Percentiles rank a stretch among this genome's conserved stretches.
Conservation (phyloP, 306 rosid genomes). For the Vicia sativa region DNA sequence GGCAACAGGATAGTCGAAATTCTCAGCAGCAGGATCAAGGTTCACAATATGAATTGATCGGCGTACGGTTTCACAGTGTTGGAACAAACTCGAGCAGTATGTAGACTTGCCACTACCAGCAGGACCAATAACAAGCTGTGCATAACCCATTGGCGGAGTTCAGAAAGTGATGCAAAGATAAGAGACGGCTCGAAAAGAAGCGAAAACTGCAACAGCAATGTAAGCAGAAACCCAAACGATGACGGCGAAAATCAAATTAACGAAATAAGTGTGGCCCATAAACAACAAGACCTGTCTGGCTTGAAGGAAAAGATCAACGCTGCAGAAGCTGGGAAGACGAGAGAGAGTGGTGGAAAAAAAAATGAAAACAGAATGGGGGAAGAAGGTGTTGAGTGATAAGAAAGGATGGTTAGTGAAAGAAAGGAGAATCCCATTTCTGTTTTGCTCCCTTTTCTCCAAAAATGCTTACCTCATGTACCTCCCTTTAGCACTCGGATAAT, state of each 20-base stretch:
- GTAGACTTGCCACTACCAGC: constrained; percentile 90
- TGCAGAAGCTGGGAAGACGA: too few species aligned
- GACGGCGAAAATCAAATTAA: constrained; percentile 53
- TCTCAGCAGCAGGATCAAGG: constrained; percentile 96
- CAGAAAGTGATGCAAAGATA: constrained; percentile 46
- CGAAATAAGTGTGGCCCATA: constrained; percentile 57
- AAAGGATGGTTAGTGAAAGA: too few species aligned
- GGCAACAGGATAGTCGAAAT: constrained; percentile 92
- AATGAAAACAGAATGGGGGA: too few species aligned
- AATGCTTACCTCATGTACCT: too few species aligned
- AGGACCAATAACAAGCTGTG: constrained; percentile 70
- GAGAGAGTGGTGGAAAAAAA: too few species aligned
- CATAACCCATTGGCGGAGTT: constrained; percentile 55
- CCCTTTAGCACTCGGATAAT: too few species aligned
- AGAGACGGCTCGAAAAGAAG: constrained; percentile 54
- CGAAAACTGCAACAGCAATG: constrained; percentile 60
- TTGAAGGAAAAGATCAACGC: too few species aligned
- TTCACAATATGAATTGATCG: constrained; percentile 68
- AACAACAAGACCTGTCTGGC: background rate
- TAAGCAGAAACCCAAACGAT: constrained; percentile 73
- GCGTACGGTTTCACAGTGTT: constrained; percentile 56
- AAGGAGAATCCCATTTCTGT: too few species aligned
- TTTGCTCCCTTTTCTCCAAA: too few species aligned
- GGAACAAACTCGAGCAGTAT: constrained; percentile 78
- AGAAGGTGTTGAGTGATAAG: too few species aligned